A percentile compares a stretch with the other conserved stretches of the same genome.
These are phyloP conservation scores for Juglanconis juglandina DNA, from an alignment of 2,329 filamentous ascomycete species.

Conservation along the genomic window DNA sequence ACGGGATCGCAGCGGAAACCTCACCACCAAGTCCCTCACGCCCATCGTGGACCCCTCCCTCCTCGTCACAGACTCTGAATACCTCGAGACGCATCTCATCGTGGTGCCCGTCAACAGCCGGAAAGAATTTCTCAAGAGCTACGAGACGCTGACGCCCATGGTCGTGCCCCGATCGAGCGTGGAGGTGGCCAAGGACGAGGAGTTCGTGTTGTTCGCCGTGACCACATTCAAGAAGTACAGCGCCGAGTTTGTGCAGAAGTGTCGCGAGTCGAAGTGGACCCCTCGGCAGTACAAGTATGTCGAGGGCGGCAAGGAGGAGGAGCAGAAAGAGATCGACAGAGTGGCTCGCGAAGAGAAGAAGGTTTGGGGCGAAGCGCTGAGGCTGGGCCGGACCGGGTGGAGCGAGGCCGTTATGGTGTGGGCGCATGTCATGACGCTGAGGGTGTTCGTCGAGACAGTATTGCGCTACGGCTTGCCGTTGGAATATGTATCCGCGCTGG, in stretches of 20 bases:
- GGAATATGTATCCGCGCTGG: slow-evolving; percentile 79
- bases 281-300: slow-evolving; percentile 92
- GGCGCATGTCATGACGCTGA: slow-evolving; percentile 84
- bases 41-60: slow-evolving; percentile 78
- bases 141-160: slow-evolving; percentile 86
- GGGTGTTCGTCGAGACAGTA: slow-evolving; percentile 98
- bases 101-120: slow-evolving; percentile 76
- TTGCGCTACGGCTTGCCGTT: slow-evolving; percentile 88
- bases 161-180: slow-evolving; percentile 86
- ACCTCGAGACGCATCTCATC: slow-evolving; percentile 91
- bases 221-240: slow-evolving; percentile 92
- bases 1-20: slow-evolving; percentile 66
- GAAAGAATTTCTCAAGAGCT: slow-evolving; percentile 85
- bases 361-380: slow-evolving; percentile 86
- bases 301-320: slow-evolving; percentile 84
- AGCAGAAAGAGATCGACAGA: slow-evolving; percentile 80
- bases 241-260: slow-evolving; percentile 85
- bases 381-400: slow-evolving; percentile 86
- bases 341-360: slow-evolving; percentile 83
- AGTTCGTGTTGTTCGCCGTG: slow-evolving; percentile 84
- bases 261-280: slow-evolving; percentile 88
- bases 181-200: slow-evolving; percentile 79
- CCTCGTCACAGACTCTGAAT: slow-evolving; percentile 87
- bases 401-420: slow-evolving; percentile 95
- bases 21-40: slow-evolving; percentile 90